A percentile compares a stretch with the other conserved stretches of the same genome.
phyloP scores from a whole-genome alignment of 225 moss, liverwort and hornwort genomes.

The Physcomitrellopsis africana region DNA sequence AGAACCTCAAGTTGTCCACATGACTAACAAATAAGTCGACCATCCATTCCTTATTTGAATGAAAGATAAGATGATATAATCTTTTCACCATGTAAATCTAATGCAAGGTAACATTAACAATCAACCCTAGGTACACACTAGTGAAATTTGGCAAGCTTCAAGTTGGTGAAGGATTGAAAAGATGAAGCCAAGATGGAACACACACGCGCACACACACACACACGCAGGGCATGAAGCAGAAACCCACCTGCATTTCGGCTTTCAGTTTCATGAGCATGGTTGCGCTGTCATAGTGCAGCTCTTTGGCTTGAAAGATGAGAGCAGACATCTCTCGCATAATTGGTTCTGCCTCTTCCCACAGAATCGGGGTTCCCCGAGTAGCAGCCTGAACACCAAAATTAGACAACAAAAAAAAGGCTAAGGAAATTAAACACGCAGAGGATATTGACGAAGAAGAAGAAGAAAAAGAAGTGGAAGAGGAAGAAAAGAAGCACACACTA shows the following conservation, averaged over 20 bases:
- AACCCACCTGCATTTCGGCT: slow-evolving; percentile 77
- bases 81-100: neutral
- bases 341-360: slow-evolving; percentile 76
- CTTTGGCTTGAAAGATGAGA: slow-evolving; percentile 83
- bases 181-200: neutral
- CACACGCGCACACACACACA: too few species aligned
- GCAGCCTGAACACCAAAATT: slow-evolving; percentile 54
- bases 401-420: neutral
- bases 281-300: slow-evolving; percentile 98
- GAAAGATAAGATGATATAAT: too few species aligned
- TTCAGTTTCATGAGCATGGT: slow-evolving; percentile 99
- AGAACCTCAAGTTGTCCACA: neutral
- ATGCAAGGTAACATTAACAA: neutral
- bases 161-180: neutral
- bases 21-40: too few species aligned
- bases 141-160: slow-evolving; percentile 11
- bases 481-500: slow-evolving; percentile 8
- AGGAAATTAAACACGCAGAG: slow-evolving; percentile 4
- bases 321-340: slow-evolving; percentile 80
- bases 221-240: slow-evolving; percentile 2
- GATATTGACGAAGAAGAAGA: neutral
- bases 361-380: slow-evolving; percentile 65
- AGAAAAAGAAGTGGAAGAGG: neutral
- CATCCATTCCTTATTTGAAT: too few species aligned
- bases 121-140: neutral